Conservation (phyloP, 2,329 filamentous ascomycete species). For the Madurella mycetomatis region DNA sequence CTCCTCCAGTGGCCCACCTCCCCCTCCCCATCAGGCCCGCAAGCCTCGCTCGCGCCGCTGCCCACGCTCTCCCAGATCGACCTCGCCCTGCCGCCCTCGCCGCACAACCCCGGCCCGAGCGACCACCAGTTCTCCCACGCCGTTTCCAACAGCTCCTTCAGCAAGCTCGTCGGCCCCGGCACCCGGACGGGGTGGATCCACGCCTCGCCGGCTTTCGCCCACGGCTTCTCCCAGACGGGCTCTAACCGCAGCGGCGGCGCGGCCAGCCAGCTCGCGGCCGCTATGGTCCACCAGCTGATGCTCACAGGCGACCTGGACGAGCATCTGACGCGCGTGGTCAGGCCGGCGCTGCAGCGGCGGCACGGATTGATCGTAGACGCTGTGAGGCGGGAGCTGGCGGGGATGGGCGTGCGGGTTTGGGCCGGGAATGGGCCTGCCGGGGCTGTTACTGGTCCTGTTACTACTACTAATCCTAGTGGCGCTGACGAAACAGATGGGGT, state of each 20-base stretch:
- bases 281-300: slow-evolving; percentile 47
- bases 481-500: slow-evolving; percentile 34
- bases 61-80: slow-evolving; percentile 80
- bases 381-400: slow-evolving; percentile 55
- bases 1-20: slow-evolving; percentile 70
- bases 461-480: background rate
- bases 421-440: slow-evolving; percentile 1
- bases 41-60: slow-evolving; percentile 43
- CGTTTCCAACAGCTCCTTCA: slow-evolving; percentile 84
- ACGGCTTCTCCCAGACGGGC: slow-evolving; percentile 50
- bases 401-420: slow-evolving; percentile 52
- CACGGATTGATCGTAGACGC: slow-evolving; percentile 52
- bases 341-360: slow-evolving; percentile 44
- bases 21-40: slow-evolving; percentile 28
- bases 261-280: slow-evolving; percentile 48
- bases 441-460: slow-evolving; percentile 26
- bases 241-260: slow-evolving; percentile 54
- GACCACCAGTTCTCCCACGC: slow-evolving; percentile 65
- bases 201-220: slow-evolving; percentile 52
- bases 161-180: slow-evolving; percentile 80
- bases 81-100: slow-evolving; percentile 53
- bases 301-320: slow-evolving; percentile 39
- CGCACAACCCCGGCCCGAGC: slow-evolving; percentile 43
- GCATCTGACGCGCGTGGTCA: slow-evolving; percentile 40
- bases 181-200: slow-evolving; percentile 86